phyloP scores from a whole-genome alignment of 2,329 filamentous ascomycete species.

The Bipolaris zeicola region DNA sequence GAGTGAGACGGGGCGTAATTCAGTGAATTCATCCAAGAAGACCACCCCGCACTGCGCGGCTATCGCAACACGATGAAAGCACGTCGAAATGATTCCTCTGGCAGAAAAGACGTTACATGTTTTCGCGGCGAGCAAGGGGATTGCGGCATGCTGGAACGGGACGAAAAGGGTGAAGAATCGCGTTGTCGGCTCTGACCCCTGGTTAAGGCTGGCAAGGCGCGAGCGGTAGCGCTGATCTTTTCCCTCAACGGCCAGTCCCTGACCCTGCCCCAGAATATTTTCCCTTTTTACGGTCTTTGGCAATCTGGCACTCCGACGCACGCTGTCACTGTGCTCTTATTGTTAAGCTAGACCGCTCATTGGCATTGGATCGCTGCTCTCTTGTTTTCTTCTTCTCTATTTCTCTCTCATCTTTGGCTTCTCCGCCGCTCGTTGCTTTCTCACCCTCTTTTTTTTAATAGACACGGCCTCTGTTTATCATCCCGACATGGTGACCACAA shows the following conservation, averaged over 20 bases:
- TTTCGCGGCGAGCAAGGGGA: conserved; percentile 7
- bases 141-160: not conserved
- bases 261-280: conserved; percentile 15
- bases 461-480: too few species aligned
- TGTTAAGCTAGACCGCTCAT: conserved; percentile 6
- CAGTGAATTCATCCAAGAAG: not conserved
- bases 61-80: not conserved
- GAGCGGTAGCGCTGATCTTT: not conserved
- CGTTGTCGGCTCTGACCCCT: conserved; percentile 3
- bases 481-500: conserved; percentile 17
- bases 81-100: not conserved
- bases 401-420: not conserved
- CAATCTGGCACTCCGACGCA: conserved; percentile 10
- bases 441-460: not conserved
- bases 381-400: not conserved
- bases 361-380: not conserved
- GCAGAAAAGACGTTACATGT: conserved; percentile 14
- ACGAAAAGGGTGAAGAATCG: not conserved
- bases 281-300: conserved; percentile 1
- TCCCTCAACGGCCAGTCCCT: not conserved
- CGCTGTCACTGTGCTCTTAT: conserved; percentile 13
- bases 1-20: not conserved
- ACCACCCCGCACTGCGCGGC: too few species aligned
- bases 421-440: not conserved
- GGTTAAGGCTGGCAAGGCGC: not conserved